Evolutionary conservation across 441 rosid genomes (phyloP).

Genomic region (Jatropha multifida): DNA sequence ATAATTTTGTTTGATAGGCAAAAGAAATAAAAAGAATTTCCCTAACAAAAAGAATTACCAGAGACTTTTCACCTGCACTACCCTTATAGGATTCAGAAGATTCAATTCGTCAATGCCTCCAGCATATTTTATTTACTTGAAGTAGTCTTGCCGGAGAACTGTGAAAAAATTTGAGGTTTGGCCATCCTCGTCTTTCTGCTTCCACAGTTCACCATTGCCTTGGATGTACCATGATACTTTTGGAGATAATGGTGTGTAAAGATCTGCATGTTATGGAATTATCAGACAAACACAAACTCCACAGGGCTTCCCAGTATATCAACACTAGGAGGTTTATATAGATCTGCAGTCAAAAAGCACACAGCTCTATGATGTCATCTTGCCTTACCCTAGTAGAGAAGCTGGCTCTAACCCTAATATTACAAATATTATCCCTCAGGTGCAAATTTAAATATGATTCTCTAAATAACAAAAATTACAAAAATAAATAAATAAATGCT

Average conservation of each 20-base stretch:
- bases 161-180: slow-evolving; percentile 36
- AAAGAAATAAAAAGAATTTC: slow-evolving; percentile 5
- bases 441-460: neutral
- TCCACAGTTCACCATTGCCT: slow-evolving; percentile 53
- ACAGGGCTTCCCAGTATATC: neutral
- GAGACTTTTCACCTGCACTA: slow-evolving; percentile 11
- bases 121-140: slow-evolving; percentile 34
- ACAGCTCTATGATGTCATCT: neutral
- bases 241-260: slow-evolving; percentile 58
- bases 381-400: neutral
- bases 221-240: slow-evolving; percentile 60
- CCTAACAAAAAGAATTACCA: neutral
- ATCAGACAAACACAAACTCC: slow-evolving; percentile 12
- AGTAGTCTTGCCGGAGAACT: slow-evolving; percentile 47
- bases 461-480: too few species aligned
- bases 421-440: neutral
- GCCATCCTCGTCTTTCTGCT: slow-evolving; percentile 54
- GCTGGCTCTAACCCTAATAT: neutral
- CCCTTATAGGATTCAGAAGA: slow-evolving; percentile 7
- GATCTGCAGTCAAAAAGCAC: neutral
- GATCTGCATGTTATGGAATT: slow-evolving; percentile 38
- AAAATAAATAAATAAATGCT: too few species aligned
- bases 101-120: slow-evolving; percentile 8
- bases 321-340: neutral
- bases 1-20: neutral